phyloP scores from a whole-genome alignment of 2,329 filamentous ascomycete genomes.

The Microdochium trichocladiopsis region DNA sequence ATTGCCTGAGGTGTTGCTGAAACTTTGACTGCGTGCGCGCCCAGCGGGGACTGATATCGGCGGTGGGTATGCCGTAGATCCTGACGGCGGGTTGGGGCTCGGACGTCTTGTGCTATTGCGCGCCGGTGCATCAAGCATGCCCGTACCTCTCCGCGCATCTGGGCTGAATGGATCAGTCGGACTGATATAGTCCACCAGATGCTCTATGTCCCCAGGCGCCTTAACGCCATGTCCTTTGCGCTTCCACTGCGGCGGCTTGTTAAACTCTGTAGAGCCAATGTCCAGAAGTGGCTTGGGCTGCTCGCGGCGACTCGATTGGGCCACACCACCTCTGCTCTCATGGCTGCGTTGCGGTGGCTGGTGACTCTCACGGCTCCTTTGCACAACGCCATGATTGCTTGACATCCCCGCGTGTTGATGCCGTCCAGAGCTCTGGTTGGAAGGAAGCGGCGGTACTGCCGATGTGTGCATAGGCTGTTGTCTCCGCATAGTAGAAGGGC shows the following conservation, averaged over 20 bases:
- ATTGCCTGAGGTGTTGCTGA: background rate
- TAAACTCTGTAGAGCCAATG: slow-evolving; percentile 12
- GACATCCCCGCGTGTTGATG: background rate
- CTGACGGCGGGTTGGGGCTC: slow-evolving; percentile 5
- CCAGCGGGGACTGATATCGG: background rate
- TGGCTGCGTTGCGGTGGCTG: background rate
- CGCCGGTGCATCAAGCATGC: background rate
- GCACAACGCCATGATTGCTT: background rate
- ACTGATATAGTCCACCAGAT: slow-evolving; percentile 21
- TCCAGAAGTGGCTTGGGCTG: slow-evolving; percentile 19
- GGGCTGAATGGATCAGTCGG: slow-evolving; percentile 8
- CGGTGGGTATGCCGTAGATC: background rate
- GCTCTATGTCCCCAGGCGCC: slow-evolving; percentile 19
- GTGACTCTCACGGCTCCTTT: background rate
- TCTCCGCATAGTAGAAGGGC: background rate
- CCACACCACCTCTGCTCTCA: background rate
- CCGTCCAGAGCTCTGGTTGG: background rate
- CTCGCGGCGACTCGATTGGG: slow-evolving; percentile 13
- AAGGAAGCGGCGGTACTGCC: background rate
- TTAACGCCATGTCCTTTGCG: slow-evolving; percentile 20
- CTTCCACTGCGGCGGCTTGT: slow-evolving; percentile 21
- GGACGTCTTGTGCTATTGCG: background rate
- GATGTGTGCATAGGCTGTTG: background rate
- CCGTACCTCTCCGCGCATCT: background rate
- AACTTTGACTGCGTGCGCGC: background rate